Percentiles rank a stretch among this genome's conserved stretches.
Evolutionary conservation across 345 rosid genomes (phyloP).

Genomic region (Psidium friedrichsthalianum): DNA sequence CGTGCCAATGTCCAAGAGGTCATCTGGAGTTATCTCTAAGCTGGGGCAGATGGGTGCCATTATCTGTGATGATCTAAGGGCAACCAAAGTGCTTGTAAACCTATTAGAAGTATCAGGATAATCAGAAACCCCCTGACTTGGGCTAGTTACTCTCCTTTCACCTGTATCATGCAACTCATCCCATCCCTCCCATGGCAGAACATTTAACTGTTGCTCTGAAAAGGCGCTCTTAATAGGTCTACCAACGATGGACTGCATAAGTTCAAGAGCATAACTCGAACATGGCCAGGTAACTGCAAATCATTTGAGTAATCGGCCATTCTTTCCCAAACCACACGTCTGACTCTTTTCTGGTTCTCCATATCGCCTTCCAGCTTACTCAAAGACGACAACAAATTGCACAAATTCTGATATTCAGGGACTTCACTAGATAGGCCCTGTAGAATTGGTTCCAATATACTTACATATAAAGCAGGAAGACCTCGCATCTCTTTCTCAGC

Average conservation of each 20-base stretch:
- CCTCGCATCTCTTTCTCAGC: conserved; percentile 20
- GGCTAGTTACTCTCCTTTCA: conserved; percentile 26
- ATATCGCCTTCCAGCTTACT: conserved; percentile 64
- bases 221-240: conserved; percentile 47
- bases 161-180: conserved; percentile 40
- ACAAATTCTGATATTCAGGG: conserved; percentile 37
- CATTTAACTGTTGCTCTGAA: conserved; percentile 36
- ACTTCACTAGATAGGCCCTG: conserved; percentile 39
- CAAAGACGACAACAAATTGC: conserved; percentile 58
- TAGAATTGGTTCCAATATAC: conserved; percentile 54
- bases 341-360: conserved; percentile 56
- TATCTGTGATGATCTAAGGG: conserved; percentile 86
- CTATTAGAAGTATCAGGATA: conserved; percentile 45
- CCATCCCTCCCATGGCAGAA: conserved; percentile 82
- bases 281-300: conserved; percentile 62
- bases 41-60: conserved; percentile 45
- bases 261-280: conserved; percentile 75
- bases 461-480: conserved; percentile 49
- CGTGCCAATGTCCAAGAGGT: conserved; percentile 40
- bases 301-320: conserved; percentile 57
- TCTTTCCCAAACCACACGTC: conserved; percentile 68
- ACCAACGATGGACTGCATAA: conserved; percentile 71
- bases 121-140: conserved; percentile 26
- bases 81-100: conserved; percentile 69
- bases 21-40: conserved; percentile 60